phyloP scores from a whole-genome alignment of 2,329 filamentous ascomycete species.

The Ophiocordyceps camponoti-rufipedis region DNA sequence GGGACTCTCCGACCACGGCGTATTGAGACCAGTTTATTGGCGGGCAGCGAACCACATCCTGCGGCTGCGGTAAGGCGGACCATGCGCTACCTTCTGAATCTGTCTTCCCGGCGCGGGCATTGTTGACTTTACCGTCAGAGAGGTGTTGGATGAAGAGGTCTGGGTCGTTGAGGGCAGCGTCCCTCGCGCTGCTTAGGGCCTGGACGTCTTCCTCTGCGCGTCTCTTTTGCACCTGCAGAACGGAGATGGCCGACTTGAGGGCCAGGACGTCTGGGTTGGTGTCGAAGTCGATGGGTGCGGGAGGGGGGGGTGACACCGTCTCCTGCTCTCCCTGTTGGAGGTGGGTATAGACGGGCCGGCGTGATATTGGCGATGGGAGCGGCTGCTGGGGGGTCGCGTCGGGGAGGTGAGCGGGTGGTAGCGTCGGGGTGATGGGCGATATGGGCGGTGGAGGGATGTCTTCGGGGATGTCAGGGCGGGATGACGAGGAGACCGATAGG shows the following conservation, averaged over 20 bases:
- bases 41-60: slow-evolving; percentile 71
- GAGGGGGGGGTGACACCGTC: slow-evolving; percentile 26
- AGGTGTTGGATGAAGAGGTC: slow-evolving; percentile 55
- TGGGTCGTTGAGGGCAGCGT: slow-evolving; percentile 52
- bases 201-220: slow-evolving; percentile 62
- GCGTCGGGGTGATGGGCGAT: slow-evolving; percentile 35
- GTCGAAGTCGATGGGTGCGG: slow-evolving; percentile 37
- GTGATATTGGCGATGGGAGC: slow-evolving; percentile 7
- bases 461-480: slow-evolving; percentile 14
- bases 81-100: slow-evolving; percentile 24
- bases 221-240: slow-evolving; percentile 71
- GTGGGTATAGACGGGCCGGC: slow-evolving; percentile 23
- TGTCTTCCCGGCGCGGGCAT: slow-evolving; percentile 5
- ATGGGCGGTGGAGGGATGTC: slow-evolving; percentile 29
- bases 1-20: slow-evolving; percentile 58
- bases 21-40: slow-evolving; percentile 93
- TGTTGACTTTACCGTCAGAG: slow-evolving; percentile 36
- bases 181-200: slow-evolving; percentile 49
- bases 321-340: slow-evolving; percentile 22
- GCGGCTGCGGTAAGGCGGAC: slow-evolving; percentile 52
- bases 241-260: slow-evolving; percentile 65
- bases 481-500: not conserved
- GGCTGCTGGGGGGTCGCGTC: slow-evolving; percentile 3
- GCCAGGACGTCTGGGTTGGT: slow-evolving; percentile 75
- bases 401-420: slow-evolving; percentile 17